Base-by-base conservation (phyloP, 2,329 filamentous ascomycete species). In the Thelonectria rubi region DNA sequence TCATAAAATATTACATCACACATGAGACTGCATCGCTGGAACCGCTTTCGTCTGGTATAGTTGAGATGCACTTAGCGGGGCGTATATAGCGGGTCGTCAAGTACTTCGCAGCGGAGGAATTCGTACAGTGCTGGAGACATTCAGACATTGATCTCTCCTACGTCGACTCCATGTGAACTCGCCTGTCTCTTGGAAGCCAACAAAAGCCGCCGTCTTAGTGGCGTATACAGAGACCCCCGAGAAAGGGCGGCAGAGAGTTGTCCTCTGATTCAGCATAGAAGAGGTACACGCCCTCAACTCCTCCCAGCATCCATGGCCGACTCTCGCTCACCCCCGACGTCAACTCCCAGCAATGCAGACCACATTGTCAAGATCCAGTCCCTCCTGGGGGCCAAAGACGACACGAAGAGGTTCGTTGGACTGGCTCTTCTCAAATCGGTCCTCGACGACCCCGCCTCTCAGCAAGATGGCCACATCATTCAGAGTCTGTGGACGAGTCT, bases 391-490 rank as follows among this genome's bases (percentile, higher is more conserved):
- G 76, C 84, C 55, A 87, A 86, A 62, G 84, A 90, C 71, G 88
- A 91, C 71, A 91, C 89, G 0, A 86, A 87, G 18, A 83, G 86
- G 69, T 91, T 91, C 66, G 88, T 90, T 40, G 89, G 88, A 8
- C 78, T 91, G 20, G 86, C 88, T 1, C 80, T 91, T 20, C 80
- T 91, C 52, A 89, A 88, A 69, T 85, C 86, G n/a, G 76, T 89
- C 12, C 80, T 91, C 32, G 88, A 91, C 73, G 87, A 86, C 70
- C 83, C 84, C 6, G 75, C 80, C 20, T 74, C 88, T 20, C 80
- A 80, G 46, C 75, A 81, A 54, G 80, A 88, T 73, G 76, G 80
- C 10, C 74, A 75, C 2, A 72, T 71, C 8, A 69, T 89, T 5
- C 69, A 75, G n/a, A 73, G 72, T 14, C 76, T 90, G 43, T 91